These are phyloP conservation scores for Phoma sp. DNA, from an alignment of 2,329 filamentous ascomycete genomes.

Conservation along the genomic window DNA sequence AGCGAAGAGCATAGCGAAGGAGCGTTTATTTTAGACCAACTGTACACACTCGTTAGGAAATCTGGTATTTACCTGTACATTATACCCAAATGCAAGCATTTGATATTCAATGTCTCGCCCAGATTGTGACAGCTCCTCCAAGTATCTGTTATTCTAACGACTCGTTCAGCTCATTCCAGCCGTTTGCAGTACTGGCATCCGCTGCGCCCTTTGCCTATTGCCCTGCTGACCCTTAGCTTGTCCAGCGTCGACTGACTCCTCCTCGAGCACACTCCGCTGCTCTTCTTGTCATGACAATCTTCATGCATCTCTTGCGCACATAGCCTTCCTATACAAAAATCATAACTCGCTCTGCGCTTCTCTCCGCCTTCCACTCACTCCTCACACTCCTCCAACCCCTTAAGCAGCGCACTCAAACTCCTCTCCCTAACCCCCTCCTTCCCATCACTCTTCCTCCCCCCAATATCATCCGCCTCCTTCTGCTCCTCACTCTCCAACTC, in stretches of 20 bases:
- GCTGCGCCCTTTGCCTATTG: no score
- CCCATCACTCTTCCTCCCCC: background rate
- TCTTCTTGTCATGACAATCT: no score
- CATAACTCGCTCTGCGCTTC: no score
- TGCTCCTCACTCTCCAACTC: background rate
- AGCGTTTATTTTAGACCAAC: constrained; percentile 13
- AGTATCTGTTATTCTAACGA: no score
- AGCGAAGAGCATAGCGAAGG: constrained; percentile 15
- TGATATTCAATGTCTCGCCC: background rate
- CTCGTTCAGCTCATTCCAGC: no score
- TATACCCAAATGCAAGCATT: constrained; percentile 13
- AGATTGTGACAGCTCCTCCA: background rate
- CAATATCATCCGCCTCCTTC: background rate
- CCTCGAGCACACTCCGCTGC: no score
- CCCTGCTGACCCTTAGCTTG: no score
- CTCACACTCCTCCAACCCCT: constrained; percentile 34
- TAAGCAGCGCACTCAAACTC: constrained; percentile 34
- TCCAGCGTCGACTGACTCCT: no score
- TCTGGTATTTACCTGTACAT: constrained; percentile 25
- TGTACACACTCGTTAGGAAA: constrained; percentile 27
- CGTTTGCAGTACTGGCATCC: no score
- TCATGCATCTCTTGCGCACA: background rate
- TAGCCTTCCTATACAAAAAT: no score
- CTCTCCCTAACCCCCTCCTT: constrained; percentile 12
- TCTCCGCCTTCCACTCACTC: no score